Evolutionary conservation across 345 rosid genomes (phyloP), one percentile per base, ranked within the genome.

Genomic region (Arabis hirsuta): DNA sequence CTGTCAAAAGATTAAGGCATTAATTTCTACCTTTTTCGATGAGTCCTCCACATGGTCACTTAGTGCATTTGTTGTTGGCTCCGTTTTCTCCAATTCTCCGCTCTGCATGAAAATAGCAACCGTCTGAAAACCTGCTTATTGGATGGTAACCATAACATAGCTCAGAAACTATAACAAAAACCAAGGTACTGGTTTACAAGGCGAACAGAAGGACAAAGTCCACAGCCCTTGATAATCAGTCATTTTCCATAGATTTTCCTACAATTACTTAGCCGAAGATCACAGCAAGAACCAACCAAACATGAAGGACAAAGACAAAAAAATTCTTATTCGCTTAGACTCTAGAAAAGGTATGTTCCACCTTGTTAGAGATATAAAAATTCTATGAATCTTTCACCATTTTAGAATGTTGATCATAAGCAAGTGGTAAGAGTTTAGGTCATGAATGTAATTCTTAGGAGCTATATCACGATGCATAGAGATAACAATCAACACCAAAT

Each of bases 51-150:
- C 92, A 20, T 58, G 31, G 82, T 84, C 80, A 63, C 82, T 80
- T 39, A 82, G 60, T 55, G 69, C 72, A 72, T 59, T 73, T 36
- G 75, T 75, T 36, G 81, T 79, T 69, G 83, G 79, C 47, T 60
- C 86, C 57, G 79, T 82, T 76, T 82, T 87, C 75, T 82, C 87
- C 51, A 54, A 66, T 67, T 86, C 89, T 80, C 85, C 90, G 86
- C 86, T 88, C 99, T 91, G 99, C 98, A 95, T 86, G 88, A 95
- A 95, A 95, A 91, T 84, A 90, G 91, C 89, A 91, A 91, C 96
- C 86, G 90, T 84, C 96, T 90, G 93, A 90, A 90, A 91, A 88
- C 93, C 96, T 90, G 89, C 96, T 90, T 82, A 91, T 87, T 81
- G 82, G 84, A 89, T 86, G 71, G 79, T 88, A 86, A 85, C 94